Evolutionary conservation across 1,284 basidiomycete species (phyloP), one percentile per base, ranked within the genome.

Genomic region (Puccinia coronata): DNA sequence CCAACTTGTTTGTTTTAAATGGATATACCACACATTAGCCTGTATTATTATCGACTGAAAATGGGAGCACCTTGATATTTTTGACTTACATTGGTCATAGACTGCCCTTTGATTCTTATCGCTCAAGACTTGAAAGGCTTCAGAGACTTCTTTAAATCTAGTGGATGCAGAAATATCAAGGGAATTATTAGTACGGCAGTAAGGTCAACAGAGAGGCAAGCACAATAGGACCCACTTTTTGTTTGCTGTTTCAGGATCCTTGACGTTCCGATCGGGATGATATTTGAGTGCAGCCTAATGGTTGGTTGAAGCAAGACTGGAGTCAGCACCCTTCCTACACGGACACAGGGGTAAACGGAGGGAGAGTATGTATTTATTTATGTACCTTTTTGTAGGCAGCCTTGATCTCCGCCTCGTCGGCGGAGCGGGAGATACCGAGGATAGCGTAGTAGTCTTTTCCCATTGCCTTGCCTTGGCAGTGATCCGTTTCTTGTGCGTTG

Each of bases 101-200:
- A 98, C 87, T 0, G 93, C 89, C 69, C 94, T 92, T 87, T 98
- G 99, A 86, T 98, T 90, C 88, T 92, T 92, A 87, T 98, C 96
- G 76, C 90, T 93, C 75, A 98, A 90, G 69, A 98, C 96, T 86
- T 99, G 96, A 85, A 96, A 98, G 0, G 96, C 96, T 88, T 99
- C 96, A 34, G 93, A 93, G 82, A 97, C 90, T 92, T 94, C 82
- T 6, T 71, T 55, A 34, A 55, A 55, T 39, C 36, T 80, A 49
- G 11, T 23, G 41, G 51, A 65, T 23, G 57, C 16, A 34, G n/a
- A n/a, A n/a, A n/a, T n/a, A n/a, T n/a, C n/a, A n/a, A n/a, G n/a
- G n/a, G n/a, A n/a, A n/a, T n/a, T n/a, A n/a, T n/a, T n/a, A 31
- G 16, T 36, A n/a, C 51, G 74, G 20, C 34, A n/a, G n/a, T n/a